Base-by-base conservation (phyloP, 768 basidiomycete genomes). In the Leccinum barrowsii region DNA sequence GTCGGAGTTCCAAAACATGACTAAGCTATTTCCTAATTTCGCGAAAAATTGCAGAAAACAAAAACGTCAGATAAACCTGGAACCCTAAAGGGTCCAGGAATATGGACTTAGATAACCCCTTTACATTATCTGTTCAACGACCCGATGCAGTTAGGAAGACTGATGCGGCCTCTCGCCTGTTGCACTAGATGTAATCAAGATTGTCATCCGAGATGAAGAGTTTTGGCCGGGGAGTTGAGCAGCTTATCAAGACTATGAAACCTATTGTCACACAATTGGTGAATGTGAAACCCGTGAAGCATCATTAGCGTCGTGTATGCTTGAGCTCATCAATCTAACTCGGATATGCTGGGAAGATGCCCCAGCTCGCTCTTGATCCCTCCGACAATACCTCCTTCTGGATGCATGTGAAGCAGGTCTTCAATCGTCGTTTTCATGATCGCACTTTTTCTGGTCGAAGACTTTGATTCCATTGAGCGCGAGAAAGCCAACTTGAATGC, bases 341-440 rank as follows among this genome's bases (percentile, higher is more conserved):
- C 26, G 26, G 34, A 34, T 13, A 0, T 19, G 68, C 28, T 28
- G 28, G 28, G 28, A 28, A 28, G 28, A 28, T 28, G 28, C 0
- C 28, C 28, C 28, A 28, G 28, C 28, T 28, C 28, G 28, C 28
- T 28, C 28, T 0, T 28, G 28, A 28, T 28, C 8, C 28, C 28
- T 28, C 28, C 0, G 28, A 28, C 2, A 28, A 28, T 28, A 0
- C 28, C 28, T 28, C 28, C 28, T 28, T 28, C 28, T 28, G 28
- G 28, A 28, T 28, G 8, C 28, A 28, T 28, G 28, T 65, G 0
- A 59, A 63, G 21, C 6, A 37, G 3, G 65, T 70, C 2, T 71
- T 75, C 52, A 72, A 70, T 48, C 49, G 32, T 0, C 49, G 58
- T 8, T 77, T 77, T 37, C 70, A 28, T 28, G 26, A 28, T 77